phyloP scores from a whole-genome alignment of 495 filamentous ascomycete species.

The Trichoderma virens region DNA sequence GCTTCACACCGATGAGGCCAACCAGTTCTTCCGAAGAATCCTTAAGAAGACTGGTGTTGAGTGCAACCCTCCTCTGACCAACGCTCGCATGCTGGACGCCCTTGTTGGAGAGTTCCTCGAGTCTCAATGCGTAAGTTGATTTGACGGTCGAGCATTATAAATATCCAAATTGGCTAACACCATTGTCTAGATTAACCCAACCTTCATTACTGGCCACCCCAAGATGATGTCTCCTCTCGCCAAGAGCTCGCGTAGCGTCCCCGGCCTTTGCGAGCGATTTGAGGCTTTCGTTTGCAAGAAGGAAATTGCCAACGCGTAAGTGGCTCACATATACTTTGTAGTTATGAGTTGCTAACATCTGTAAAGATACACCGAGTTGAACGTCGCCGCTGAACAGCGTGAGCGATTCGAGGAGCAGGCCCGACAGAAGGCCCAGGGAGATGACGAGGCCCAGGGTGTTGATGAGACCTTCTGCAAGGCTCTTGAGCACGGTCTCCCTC shows the following conservation, averaged over 20 bases:
- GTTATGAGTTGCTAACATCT: slow-evolving; percentile 55
- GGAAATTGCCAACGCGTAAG: slow-evolving; percentile 76
- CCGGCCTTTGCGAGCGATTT: slow-evolving; percentile 91
- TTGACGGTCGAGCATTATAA: too few species aligned
- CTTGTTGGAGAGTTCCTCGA: slow-evolving; percentile 80
- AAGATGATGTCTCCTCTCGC: slow-evolving; percentile 97
- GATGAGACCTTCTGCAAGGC: slow-evolving; percentile 88
- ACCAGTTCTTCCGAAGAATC: slow-evolving; percentile 74
- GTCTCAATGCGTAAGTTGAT: slow-evolving; percentile 59
- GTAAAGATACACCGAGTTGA: slow-evolving; percentile 90
- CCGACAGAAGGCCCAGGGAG: slow-evolving; percentile 88
- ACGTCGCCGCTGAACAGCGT: slow-evolving; percentile 92
- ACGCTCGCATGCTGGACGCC: slow-evolving; percentile 87
- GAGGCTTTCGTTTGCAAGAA: slow-evolving; percentile 98
- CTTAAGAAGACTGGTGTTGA: slow-evolving; percentile 86
- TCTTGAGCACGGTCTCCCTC: slow-evolving; percentile 81
- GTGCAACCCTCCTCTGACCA: slow-evolving; percentile 83
- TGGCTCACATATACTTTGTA: slow-evolving; percentile 13
- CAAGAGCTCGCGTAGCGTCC: slow-evolving; percentile 78
- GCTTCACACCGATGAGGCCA: slow-evolving; percentile 81
- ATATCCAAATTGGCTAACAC: background rate
- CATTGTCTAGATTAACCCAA: slow-evolving; percentile 56
- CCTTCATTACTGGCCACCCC: slow-evolving; percentile 80
- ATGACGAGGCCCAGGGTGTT: slow-evolving; percentile 92
- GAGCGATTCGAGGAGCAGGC: slow-evolving; percentile 96